Evolutionary conservation across 2,329 filamentous ascomycete species (phyloP).

Genomic region (Fusarium gaditjirri): DNA sequence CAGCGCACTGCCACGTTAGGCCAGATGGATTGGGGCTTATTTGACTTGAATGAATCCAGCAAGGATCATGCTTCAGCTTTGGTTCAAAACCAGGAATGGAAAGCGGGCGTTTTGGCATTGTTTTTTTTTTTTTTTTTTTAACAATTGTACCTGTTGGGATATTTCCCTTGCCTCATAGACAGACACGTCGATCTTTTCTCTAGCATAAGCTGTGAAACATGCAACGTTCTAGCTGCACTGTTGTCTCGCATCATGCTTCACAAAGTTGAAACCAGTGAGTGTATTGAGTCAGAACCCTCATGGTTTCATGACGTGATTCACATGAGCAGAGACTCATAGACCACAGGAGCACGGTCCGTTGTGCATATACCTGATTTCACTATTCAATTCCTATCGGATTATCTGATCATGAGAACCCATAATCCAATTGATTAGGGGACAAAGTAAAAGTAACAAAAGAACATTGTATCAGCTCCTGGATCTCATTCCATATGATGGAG

Average conservation of each 20-base stretch:
- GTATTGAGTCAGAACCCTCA: neutral
- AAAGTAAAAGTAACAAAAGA: slow-evolving; percentile 21
- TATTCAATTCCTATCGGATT: slow-evolving; percentile 12
- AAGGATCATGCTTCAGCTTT: neutral
- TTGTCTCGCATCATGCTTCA: slow-evolving; percentile 16
- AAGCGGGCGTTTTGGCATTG: slow-evolving; percentile 38
- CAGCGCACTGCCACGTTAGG: neutral
- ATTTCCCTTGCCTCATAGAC: slow-evolving; percentile 2
- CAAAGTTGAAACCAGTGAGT: slow-evolving; percentile 23
- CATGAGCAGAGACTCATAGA: neutral
- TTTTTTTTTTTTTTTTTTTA: too few species aligned
- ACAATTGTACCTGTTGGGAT: slow-evolving; percentile 26
- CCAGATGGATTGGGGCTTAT: slow-evolving; percentile 19
- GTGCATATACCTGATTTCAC: neutral
- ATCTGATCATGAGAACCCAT: slow-evolving; percentile 3
- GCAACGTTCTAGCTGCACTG: slow-evolving; percentile 3
- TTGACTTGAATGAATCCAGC: neutral
- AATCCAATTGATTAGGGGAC: slow-evolving; percentile 20
- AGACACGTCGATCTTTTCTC: slow-evolving; percentile 11
- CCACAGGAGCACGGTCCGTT: neutral
- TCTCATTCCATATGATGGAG: slow-evolving; percentile 39
- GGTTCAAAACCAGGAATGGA: slow-evolving; percentile 18
- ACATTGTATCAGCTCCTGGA: slow-evolving; percentile 36
- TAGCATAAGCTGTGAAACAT: slow-evolving; percentile 20
- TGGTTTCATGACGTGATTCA: slow-evolving; percentile 25